These are phyloP conservation scores for Shiraia sp. DNA, from an alignment of 2,329 filamentous ascomycete species.

Conservation along the genomic window DNA sequence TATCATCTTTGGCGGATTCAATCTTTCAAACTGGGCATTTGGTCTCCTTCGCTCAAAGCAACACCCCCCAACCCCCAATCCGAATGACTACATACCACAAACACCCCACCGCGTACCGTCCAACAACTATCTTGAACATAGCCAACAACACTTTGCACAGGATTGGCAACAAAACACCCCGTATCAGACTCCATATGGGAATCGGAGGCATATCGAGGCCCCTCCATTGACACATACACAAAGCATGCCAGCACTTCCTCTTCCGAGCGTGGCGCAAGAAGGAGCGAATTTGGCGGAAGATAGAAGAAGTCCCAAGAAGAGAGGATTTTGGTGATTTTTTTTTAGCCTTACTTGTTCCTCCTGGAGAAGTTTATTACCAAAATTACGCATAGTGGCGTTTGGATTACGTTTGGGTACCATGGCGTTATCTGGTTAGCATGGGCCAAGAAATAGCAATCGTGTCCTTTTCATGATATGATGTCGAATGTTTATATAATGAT, in stretches of 20 bases:
- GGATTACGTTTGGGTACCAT: no score
- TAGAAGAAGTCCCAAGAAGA: conserved; percentile 23
- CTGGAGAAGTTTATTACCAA: no score
- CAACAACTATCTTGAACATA: conserved; percentile 23
- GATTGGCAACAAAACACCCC: conserved; percentile 27
- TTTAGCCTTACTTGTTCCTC: no score
- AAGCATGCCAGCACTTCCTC: conserved; percentile 34
- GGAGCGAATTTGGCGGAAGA: conserved; percentile 8
- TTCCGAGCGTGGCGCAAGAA: conserved; percentile 10
- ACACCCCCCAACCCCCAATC: conserved; percentile 18
- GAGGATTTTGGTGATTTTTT: conserved; percentile 16
- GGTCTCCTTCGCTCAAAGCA: conserved; percentile 53
- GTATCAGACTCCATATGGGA: conserved; percentile 31
- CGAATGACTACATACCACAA: conserved; percentile 29
- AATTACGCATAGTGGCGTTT: no score
- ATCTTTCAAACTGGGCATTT: conserved; percentile 64
- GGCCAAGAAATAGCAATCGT: no score
- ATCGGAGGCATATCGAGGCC: conserved; percentile 19
- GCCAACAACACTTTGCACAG: conserved; percentile 20
- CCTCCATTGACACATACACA: conserved; percentile 29
- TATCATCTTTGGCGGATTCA: conserved; percentile 56
- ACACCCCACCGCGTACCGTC: conserved; percentile 36
- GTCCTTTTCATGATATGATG: no score
- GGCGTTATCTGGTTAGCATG: no score
- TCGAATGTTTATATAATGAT: no score